phyloP scores from a whole-genome alignment of 306 rosid species.

The Heteromeles arbutifolia region DNA sequence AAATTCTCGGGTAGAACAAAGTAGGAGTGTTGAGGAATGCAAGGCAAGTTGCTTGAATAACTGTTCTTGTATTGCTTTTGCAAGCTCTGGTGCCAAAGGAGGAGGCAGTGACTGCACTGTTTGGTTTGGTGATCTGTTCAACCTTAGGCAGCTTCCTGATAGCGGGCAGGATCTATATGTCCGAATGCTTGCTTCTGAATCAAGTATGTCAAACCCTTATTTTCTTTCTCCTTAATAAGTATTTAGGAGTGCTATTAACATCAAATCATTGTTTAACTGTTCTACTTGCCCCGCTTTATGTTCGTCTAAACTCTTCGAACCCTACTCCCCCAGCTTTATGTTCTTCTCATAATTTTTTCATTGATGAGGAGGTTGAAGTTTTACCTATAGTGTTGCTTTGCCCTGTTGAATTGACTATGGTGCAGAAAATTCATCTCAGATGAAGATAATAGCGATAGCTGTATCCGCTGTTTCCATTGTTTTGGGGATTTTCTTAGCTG shows the following conservation, averaged over 20 bases:
- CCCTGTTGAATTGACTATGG: neutral
- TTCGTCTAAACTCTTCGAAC: no score
- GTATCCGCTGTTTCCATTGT: neutral
- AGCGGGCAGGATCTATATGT: conserved; percentile 32
- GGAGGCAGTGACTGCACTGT: conserved; percentile 33
- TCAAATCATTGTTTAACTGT: no score
- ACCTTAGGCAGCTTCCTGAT: conserved; percentile 17
- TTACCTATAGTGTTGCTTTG: neutral
- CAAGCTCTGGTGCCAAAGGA: conserved; percentile 24
- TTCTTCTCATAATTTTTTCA: neutral
- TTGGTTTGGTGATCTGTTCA: conserved; percentile 40
- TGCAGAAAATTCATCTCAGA: neutral
- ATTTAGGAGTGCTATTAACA: no score
- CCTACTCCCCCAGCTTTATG: neutral
- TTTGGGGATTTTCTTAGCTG: conserved; percentile 1
- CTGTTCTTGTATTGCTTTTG: conserved; percentile 51
- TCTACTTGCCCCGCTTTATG: no score
- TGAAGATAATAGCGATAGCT: conserved; percentile 1
- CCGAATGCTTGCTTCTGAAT: conserved; percentile 22
- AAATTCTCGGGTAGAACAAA: conserved; percentile 24
- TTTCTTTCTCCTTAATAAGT: neutral
- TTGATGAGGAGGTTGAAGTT: neutral
- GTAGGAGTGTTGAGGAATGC: conserved; percentile 37
- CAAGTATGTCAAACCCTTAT: conserved; percentile 11
- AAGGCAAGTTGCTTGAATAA: conserved; percentile 34